Evolutionary conservation across 306 rosid genomes (phyloP).

Genomic region (Medicago lupulina): DNA sequence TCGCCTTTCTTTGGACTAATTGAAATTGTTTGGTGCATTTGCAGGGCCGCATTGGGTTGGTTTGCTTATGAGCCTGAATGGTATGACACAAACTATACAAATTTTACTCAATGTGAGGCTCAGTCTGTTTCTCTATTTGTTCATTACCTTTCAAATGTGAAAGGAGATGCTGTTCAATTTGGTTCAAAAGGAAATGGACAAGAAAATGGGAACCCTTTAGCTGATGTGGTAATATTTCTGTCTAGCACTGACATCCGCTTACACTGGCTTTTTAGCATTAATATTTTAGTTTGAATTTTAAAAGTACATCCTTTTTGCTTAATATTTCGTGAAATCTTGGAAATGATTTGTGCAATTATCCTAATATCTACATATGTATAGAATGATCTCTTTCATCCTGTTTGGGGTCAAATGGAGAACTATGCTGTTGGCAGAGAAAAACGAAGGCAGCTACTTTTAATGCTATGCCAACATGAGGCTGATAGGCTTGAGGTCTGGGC

Average conservation of each 20-base stretch:
- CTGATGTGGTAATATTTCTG: slow-evolving; percentile 68
- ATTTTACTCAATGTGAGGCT: slow-evolving; percentile 91
- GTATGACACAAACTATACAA: slow-evolving; percentile 77
- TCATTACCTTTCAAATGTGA: slow-evolving; percentile 77
- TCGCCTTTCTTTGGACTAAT: slow-evolving; percentile 40
- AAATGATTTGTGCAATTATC: slow-evolving; percentile 39
- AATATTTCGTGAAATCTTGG: neutral
- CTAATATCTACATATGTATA: slow-evolving; percentile 50
- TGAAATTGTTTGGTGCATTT: slow-evolving; percentile 48
- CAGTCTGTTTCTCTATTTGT: slow-evolving; percentile 87
- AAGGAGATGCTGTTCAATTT: slow-evolving; percentile 61
- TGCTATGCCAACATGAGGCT: slow-evolving; percentile 95
- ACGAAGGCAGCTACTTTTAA: slow-evolving; percentile 78
- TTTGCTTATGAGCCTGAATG: slow-evolving; percentile 86
- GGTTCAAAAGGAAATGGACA: slow-evolving; percentile 75
- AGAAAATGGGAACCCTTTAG: slow-evolving; percentile 69
- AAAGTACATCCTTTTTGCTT: slow-evolving; percentile 13
- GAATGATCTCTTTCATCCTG: slow-evolving; percentile 83
- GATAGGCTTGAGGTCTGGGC: slow-evolving; percentile 99
- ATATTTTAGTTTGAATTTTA: slow-evolving; percentile 29
- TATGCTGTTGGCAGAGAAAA: slow-evolving; percentile 86
- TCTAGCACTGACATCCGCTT: slow-evolving; percentile 34
- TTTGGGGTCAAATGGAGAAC: slow-evolving; percentile 96
- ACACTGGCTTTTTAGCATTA: slow-evolving; percentile 30
- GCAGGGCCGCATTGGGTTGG: slow-evolving; percentile 95